phyloP scores from a whole-genome alignment of 805 yeast genomes.

The Huiozyma naganishii region DNA sequence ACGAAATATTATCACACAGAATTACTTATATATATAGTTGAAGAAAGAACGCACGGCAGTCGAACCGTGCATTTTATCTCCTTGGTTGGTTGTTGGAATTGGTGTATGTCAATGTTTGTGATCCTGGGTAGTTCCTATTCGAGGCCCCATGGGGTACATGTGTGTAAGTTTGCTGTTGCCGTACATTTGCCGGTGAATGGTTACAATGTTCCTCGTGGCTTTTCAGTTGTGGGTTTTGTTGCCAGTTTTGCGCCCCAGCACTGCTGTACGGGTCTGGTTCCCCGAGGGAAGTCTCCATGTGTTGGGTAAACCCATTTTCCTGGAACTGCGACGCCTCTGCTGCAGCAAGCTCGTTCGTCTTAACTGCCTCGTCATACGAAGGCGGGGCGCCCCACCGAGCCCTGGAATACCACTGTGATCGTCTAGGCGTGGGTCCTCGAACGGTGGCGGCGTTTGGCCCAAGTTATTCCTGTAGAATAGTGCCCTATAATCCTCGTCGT shows the following conservation, averaged over 20 bases:
- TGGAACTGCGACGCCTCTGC: too few species aligned
- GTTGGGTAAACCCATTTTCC: too few species aligned
- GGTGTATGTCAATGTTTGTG: slow-evolving; percentile 2
- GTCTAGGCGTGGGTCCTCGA: not conserved
- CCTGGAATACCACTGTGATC: not conserved
- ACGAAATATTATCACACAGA: too few species aligned
- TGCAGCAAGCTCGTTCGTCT: not conserved
- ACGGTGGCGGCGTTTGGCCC: not conserved
- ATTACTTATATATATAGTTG: too few species aligned
- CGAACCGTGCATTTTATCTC: too few species aligned
- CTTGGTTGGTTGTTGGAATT: not conserved
- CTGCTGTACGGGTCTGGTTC: too few species aligned
- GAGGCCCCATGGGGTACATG: slow-evolving; percentile 4
- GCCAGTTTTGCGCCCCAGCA: too few species aligned
- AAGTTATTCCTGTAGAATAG: not conserved
- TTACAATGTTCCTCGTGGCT: too few species aligned
- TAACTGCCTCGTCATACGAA: not conserved
- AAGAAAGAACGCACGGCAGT: too few species aligned
- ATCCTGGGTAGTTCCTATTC: slow-evolving; percentile 5
- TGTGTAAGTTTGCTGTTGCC: slow-evolving; percentile 1
- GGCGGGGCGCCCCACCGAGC: not conserved
- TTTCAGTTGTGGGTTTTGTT: too few species aligned
- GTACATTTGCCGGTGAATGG: not conserved
- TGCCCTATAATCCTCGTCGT: not conserved
- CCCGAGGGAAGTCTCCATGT: too few species aligned